Evolutionary conservation across 257 asterid genomes (phyloP).

Genomic region (Datura wrightii): DNA sequence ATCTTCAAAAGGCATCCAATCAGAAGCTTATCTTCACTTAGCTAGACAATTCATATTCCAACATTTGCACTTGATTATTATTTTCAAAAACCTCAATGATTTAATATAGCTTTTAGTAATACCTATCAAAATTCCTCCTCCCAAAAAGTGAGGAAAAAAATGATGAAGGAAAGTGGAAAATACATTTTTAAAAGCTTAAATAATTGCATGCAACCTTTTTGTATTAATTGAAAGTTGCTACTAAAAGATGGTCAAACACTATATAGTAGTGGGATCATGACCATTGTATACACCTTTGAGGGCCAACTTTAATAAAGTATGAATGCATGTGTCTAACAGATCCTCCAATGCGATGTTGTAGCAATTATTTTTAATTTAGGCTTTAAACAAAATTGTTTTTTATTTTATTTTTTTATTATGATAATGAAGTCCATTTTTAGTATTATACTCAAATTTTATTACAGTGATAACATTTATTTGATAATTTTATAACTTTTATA

Average conservation of each 20-base stretch:
- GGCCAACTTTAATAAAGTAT: slow-evolving; percentile 23
- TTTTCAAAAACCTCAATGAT: background rate
- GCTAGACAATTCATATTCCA: background rate
- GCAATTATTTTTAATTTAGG: too few species aligned
- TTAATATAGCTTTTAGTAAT: background rate
- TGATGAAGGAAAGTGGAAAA: background rate
- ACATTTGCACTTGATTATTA: background rate
- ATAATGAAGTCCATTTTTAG: background rate
- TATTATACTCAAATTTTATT: background rate
- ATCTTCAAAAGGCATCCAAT: slow-evolving; percentile 11
- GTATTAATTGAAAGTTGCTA: background rate
- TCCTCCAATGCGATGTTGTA: background rate
- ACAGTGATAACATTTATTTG: too few species aligned
- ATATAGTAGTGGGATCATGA: slow-evolving; percentile 9
- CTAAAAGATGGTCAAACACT: slow-evolving; percentile 16
- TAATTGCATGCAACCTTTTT: background rate
- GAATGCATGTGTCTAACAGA: slow-evolving; percentile 24
- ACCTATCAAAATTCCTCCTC: slow-evolving; percentile 15
- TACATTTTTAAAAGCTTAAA: slow-evolving; percentile 18
- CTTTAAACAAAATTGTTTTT: background rate
- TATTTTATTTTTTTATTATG: background rate
- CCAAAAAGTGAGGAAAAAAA: slow-evolving; percentile 24
- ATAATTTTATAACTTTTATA: too few species aligned
- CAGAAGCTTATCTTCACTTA: background rate
- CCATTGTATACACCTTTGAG: slow-evolving; percentile 15